phyloP scores from a whole-genome alignment of 2,329 filamentous ascomycete genomes.

The Atkinsonella texensis region DNA sequence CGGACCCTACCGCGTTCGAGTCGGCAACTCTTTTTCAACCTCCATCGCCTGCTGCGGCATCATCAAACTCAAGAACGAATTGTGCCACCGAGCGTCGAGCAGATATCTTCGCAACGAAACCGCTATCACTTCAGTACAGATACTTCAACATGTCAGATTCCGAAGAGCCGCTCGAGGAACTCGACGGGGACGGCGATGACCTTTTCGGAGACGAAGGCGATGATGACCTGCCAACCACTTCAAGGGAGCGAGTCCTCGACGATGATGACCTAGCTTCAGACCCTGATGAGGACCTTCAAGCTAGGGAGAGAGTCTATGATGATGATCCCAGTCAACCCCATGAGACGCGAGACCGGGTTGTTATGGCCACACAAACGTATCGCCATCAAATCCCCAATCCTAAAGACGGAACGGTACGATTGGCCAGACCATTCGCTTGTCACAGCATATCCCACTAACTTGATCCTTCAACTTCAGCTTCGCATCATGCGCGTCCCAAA shows the following conservation, averaged over 20 bases:
- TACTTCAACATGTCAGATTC: conserved; percentile 39
- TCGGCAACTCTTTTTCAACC: neutral
- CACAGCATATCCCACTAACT: neutral
- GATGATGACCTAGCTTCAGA: conserved; percentile 50
- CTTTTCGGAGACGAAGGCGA: conserved; percentile 51
- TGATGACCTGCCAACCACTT: conserved; percentile 41
- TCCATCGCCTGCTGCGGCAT: neutral
- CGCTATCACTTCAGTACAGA: neutral
- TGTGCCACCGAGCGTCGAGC: neutral
- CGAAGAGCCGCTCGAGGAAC: conserved; percentile 38
- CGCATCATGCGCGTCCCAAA: conserved; percentile 59
- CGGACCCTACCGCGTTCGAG: neutral
- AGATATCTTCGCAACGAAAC: neutral
- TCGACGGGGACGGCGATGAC: conserved; percentile 44
- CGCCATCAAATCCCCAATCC: conserved; percentile 61
- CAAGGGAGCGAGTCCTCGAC: conserved; percentile 47
- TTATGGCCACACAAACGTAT: conserved; percentile 53
- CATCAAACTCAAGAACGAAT: neutral
- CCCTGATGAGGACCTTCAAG: conserved; percentile 30
- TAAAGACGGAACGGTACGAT: conserved; percentile 54
- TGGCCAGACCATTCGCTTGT: neutral
- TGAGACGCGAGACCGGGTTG: conserved; percentile 40
- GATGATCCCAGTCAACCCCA: conserved; percentile 33
- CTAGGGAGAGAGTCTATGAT: conserved; percentile 24
- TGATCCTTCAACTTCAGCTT: conserved; percentile 31